Evolutionary conservation across 225 moss, liverwort and hornwort species (phyloP).

Genomic region (Physcomitrium patens): DNA sequence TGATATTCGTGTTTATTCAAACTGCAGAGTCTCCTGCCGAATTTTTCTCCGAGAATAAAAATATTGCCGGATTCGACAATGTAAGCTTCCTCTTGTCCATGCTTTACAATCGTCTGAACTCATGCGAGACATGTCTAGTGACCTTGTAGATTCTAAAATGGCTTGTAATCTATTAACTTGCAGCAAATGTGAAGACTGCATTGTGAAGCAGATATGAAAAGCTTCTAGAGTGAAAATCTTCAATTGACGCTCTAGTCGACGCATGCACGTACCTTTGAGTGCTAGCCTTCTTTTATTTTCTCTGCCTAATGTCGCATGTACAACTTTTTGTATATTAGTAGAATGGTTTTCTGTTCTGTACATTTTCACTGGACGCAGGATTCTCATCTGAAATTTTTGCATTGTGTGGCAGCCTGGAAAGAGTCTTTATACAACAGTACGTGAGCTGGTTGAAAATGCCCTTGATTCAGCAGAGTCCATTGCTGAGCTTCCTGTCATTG

Average conservation of each 20-base stretch:
- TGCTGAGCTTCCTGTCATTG: slow-evolving; percentile 87
- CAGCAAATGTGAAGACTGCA: slow-evolving; percentile 9
- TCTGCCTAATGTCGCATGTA: neutral
- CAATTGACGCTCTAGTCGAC: neutral
- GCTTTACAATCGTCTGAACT: neutral
- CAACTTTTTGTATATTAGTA: neutral
- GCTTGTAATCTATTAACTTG: slow-evolving; percentile 18
- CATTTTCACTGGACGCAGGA: slow-evolving; percentile 2
- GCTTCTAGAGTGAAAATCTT: slow-evolving; percentile 18
- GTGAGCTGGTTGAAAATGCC: slow-evolving; percentile 97
- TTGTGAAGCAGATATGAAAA: neutral
- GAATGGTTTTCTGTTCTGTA: neutral
- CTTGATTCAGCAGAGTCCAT: slow-evolving; percentile 95
- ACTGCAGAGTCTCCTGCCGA: slow-evolving; percentile 96
- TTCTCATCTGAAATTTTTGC: slow-evolving; percentile 25
- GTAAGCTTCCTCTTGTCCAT: slow-evolving; percentile 42
- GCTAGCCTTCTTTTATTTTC: slow-evolving; percentile 2
- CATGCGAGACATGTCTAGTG: neutral
- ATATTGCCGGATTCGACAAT: slow-evolving; percentile 96
- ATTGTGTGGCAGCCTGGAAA: slow-evolving; percentile 80
- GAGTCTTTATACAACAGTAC: slow-evolving; percentile 95
- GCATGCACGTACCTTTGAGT: neutral
- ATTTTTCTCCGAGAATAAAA: slow-evolving; percentile 96
- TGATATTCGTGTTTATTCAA: slow-evolving; percentile 14
- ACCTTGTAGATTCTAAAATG: slow-evolving; percentile 2